phyloP scores from a whole-genome alignment of 169 alveolate genomes.

The Cyclospora cayetanensis region DNA sequence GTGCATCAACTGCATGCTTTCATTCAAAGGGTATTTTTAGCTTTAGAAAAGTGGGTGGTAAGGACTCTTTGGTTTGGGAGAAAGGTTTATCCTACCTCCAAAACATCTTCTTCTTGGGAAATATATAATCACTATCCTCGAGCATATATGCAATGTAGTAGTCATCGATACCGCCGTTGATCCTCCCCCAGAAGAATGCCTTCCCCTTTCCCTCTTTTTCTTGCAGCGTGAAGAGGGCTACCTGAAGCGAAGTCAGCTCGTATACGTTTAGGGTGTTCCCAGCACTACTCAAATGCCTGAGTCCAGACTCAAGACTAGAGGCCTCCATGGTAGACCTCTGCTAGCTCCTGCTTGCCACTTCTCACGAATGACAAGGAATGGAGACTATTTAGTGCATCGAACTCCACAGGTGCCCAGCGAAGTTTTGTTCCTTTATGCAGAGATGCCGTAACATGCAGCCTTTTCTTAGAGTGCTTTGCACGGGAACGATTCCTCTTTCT shows the following conservation, averaged over 20 bases:
- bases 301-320: conserved; percentile 41
- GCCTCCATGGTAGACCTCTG: conserved; percentile 69
- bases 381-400: not conserved
- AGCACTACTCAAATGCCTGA: not conserved
- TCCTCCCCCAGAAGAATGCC: conserved; percentile 61
- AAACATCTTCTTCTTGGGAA: conserved; percentile 56
- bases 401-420: no score
- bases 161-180: conserved; percentile 28
- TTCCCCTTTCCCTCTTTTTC: conserved; percentile 17
- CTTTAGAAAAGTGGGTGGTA: no score
- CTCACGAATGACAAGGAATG: not conserved
- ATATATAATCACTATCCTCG: conserved; percentile 38
- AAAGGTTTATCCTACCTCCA: conserved; percentile 57
- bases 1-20: no score
- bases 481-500: no score
- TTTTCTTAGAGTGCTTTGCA: no score
- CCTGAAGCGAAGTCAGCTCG: conserved; percentile 36
- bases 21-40: no score
- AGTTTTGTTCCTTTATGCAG: no score
- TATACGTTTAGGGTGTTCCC: conserved; percentile 55
- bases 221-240: conserved; percentile 13
- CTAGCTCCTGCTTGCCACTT: not conserved
- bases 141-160: conserved; percentile 53
- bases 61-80: no score
- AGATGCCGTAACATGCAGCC: no score